phyloP scores from a whole-genome alignment of 2,329 filamentous ascomycete species.

The Gliomastix tumulicola region DNA sequence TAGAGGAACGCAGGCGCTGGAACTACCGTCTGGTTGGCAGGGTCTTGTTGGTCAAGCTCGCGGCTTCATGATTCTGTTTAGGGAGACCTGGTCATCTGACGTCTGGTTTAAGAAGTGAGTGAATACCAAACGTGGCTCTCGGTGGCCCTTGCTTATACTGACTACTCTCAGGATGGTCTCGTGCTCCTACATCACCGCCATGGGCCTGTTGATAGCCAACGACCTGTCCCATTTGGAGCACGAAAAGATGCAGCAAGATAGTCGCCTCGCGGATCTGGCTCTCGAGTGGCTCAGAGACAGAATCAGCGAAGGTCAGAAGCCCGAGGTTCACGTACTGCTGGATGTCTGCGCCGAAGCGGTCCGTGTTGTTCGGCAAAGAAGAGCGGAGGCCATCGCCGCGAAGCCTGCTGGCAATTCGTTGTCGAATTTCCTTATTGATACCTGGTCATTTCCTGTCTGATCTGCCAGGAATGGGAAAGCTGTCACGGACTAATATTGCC shows the following conservation, averaged over 20 bases:
- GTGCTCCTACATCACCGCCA: slow-evolving; percentile 2
- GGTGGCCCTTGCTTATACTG: background rate
- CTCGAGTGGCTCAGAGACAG: background rate
- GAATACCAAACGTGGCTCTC: background rate
- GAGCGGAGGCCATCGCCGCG: background rate
- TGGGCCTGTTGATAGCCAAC: slow-evolving; percentile 2
- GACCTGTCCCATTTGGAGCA: background rate
- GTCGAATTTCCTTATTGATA: background rate
- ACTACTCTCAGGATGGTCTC: background rate
- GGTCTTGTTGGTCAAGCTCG: background rate
- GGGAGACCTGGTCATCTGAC: background rate
- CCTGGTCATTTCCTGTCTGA: too few species aligned
- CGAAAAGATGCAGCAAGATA: background rate
- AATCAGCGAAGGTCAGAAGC: background rate
- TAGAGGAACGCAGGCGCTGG: slow-evolving; percentile 1
- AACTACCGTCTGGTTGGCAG: background rate
- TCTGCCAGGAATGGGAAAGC: too few species aligned
- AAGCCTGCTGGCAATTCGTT: background rate
- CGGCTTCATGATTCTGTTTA: background rate
- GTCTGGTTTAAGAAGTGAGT: background rate
- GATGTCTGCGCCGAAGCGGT: background rate
- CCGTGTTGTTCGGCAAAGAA: background rate
- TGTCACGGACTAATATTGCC: too few species aligned
- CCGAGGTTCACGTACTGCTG: background rate
- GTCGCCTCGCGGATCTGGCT: background rate